Base-by-base conservation (phyloP, 805 yeast genomes). In the Candida oleophila region DNA sequence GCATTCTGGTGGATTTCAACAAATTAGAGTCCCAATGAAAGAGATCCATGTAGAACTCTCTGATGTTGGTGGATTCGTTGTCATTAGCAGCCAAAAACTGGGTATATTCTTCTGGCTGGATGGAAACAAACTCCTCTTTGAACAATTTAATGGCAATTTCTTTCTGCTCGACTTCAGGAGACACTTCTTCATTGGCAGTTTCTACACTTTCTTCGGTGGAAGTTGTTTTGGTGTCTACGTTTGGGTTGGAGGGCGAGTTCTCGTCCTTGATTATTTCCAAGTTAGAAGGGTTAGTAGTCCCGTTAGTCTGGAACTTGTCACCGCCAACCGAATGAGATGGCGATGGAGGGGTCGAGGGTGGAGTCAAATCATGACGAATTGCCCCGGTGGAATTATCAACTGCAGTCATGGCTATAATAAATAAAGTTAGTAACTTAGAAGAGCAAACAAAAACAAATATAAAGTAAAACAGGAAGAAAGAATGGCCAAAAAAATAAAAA, bases 1-100 rank as follows among this genome's bases (percentile, higher is more conserved):
- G 67, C 39, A 64, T 62, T 28, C 89, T 68, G 15, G 89, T 72
- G 1, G 89, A 71, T 2, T 64, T 62, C 37, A 87, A 66, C 40
- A 89, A 65, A 47, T 80, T 77, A n/a, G 69, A 55, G 41, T 74
- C 76, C 66, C 78, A 73, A 42, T 65, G 53, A 59, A 77, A 78
- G 30, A 70, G 55, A 46, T 70, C 66, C 80, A 78, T 73, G 55
- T 77, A 78, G 46, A 67, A 55, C 40, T 61, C 61, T 45, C 82
- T 60, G 25, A 77, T 66, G 18, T 62, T 56, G 21, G 61, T 60
- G 30, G 71, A 64, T 41, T 78, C 83, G 2, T 51, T 53, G 44
- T 68, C 73, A 44, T 53, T 61, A 18, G 62, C 60, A 2, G 77
- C 74, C 35, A 73, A 54, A 43, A 66, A 69, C 57, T 69, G 76